A percentile compares a stretch with the other conserved stretches of the same genome.
phyloP scores from a whole-genome alignment of 495 filamentous ascomycete species.

The Hypoxylon lienhwacheense region DNA sequence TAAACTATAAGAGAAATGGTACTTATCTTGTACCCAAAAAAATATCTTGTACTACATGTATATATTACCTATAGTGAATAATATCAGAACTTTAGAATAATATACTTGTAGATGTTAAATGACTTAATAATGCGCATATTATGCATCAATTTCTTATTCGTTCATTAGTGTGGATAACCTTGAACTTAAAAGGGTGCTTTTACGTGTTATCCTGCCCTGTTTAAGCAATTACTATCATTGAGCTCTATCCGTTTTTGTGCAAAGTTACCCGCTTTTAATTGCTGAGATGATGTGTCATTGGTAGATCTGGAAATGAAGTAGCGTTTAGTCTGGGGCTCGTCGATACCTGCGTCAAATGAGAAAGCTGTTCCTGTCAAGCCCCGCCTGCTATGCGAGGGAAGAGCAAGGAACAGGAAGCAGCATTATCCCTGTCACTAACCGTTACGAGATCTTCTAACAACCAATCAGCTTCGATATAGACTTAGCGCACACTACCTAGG shows the following conservation, averaged over 20 bases:
- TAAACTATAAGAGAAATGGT: too few species aligned
- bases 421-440: slow-evolving; percentile 2
- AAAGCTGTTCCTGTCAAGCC: slow-evolving; percentile 25
- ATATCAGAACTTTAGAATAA: too few species aligned
- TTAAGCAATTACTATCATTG: slow-evolving; percentile 21
- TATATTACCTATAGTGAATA: too few species aligned
- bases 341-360: slow-evolving; percentile 14
- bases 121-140: too few species aligned
- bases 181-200: neutral
- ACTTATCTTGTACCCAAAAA: too few species aligned
- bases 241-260: slow-evolving; percentile 23
- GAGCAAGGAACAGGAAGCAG: neutral
- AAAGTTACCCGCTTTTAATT: slow-evolving; percentile 11
- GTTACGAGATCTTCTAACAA: slow-evolving; percentile 12
- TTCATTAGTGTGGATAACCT: too few species aligned
- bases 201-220: neutral
- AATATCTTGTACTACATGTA: too few species aligned
- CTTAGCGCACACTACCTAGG: too few species aligned
- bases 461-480: slow-evolving; percentile 22
- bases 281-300: slow-evolving; percentile 4
- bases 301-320: slow-evolving; percentile 32
- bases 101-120: too few species aligned
- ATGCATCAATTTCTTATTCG: too few species aligned
- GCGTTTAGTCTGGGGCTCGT: slow-evolving; percentile 21
- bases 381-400: slow-evolving; percentile 5